Conservation (phyloP, 2,329 filamentous ascomycete genomes). For the Trichocomaceae sp. region DNA sequence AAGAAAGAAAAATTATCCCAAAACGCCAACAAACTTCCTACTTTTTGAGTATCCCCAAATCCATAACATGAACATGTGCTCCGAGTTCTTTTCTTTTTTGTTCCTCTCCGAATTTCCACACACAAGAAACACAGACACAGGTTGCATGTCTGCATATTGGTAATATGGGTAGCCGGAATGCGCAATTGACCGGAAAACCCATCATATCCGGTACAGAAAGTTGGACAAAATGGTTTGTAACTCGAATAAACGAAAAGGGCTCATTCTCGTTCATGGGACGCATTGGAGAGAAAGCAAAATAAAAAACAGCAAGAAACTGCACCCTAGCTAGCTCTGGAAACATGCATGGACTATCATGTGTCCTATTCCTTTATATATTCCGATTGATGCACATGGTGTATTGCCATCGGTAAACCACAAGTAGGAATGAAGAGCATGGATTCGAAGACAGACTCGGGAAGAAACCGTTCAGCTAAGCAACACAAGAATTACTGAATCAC, state of each 20-base stretch:
- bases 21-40: constrained; percentile 6
- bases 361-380: neutral
- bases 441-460: constrained; percentile 7
- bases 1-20: neutral
- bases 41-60: constrained; percentile 6
- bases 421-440: neutral
- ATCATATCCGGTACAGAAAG: neutral
- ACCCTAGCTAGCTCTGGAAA: too few species aligned
- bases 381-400: neutral
- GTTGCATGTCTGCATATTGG: neutral
- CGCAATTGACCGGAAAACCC: neutral
- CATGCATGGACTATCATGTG: too few species aligned
- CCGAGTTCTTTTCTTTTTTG: neutral
- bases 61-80: neutral
- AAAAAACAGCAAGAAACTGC: neutral
- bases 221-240: neutral
- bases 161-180: neutral
- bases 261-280: neutral
- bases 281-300: neutral
- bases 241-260: neutral
- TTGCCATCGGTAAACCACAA: neutral
- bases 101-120: neutral
- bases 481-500: constrained; percentile 82
- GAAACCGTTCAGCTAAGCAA: constrained; percentile 59
- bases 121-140: neutral